phyloP scores from a whole-genome alignment of 2,329 filamentous ascomycete genomes.

The Akanthomyces lecanii region DNA sequence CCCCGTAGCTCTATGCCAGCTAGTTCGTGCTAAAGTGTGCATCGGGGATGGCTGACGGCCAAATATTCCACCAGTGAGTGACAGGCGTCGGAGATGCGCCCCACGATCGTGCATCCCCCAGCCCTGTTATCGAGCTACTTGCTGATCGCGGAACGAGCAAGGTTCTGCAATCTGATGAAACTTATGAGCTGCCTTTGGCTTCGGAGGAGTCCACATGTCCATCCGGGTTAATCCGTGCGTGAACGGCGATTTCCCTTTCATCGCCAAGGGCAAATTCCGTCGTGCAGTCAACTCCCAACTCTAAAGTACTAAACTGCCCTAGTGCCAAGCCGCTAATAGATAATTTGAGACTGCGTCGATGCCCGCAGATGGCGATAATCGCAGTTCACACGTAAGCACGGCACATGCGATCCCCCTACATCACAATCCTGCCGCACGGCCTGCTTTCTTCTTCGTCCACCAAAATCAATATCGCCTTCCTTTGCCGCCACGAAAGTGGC shows the following conservation, averaged over 20 bases:
- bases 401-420: background rate
- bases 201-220: background rate
- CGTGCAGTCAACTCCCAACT: background rate
- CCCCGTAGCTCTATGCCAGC: background rate
- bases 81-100: background rate
- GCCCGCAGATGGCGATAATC: conserved; percentile 30
- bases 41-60: conserved; percentile 2
- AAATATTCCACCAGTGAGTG: conserved; percentile 12
- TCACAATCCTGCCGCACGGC: background rate
- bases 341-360: background rate
- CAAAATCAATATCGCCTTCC: background rate
- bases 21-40: background rate
- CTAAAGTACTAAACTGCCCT: background rate
- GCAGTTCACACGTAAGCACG: conserved; percentile 28
- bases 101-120: background rate
- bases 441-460: background rate
- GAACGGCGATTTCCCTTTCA: background rate
- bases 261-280: background rate
- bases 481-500: background rate
- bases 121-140: background rate
- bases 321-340: background rate
- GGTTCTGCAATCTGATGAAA: background rate
- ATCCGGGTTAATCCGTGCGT: background rate
- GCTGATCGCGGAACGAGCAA: background rate
- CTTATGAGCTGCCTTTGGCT: background rate